Base-by-base conservation (phyloP, 495 filamentous ascomycete species). In the Podospora didyma region DNA sequence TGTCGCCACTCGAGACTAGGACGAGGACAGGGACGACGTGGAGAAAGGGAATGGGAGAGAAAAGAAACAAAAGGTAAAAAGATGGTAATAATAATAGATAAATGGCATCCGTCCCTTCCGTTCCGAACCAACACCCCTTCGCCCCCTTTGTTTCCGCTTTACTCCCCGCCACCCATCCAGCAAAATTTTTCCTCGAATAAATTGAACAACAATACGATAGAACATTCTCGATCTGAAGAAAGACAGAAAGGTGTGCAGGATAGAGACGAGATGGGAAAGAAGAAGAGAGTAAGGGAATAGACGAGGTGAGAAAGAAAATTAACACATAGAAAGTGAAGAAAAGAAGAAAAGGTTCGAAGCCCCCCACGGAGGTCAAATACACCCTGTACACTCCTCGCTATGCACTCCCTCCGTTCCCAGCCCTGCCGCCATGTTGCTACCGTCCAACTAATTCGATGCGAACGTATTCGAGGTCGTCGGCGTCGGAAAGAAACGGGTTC, bases 311-410 rank as follows among this genome's bases (percentile, higher is more conserved):
- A 65, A 65, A 63, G 46, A 64, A 69, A 69, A 62, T 62, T 55
- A n/a, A 64, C 53, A 61, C 59, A 58, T 57, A 42, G 35, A 26
- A n/a, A 63, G 52, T 63, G 62, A 63, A 64, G 62, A 63, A 64
- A 65, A 62, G 61, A 62, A 68, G 42, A 51, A 57, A 66, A 54
- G 5, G 14, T 5, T 12, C 9, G 4, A 17, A 14, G 64, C 63
- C n/a, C n/a, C n/a, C n/a, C n/a, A n/a, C n/a, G n/a, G 63, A 63
- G 76, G 78, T 79, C 76, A 73, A 77, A 76, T 76, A 80, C 66
- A 80, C 79, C 79, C 81, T 74, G 75, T 75, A 76, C 78, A 79
- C 80, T 81, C 80, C 71, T 79, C 82, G 80, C 77, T 82, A 77
- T 79, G 76, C 79, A 78, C 79, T 74, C 70, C 74, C 52, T 57